A percentile compares a stretch with the other conserved stretches of the same genome.
These are phyloP conservation scores for Chalciporus chontae DNA, from an alignment of 768 basidiomycete genomes.

Conservation along the genomic window DNA sequence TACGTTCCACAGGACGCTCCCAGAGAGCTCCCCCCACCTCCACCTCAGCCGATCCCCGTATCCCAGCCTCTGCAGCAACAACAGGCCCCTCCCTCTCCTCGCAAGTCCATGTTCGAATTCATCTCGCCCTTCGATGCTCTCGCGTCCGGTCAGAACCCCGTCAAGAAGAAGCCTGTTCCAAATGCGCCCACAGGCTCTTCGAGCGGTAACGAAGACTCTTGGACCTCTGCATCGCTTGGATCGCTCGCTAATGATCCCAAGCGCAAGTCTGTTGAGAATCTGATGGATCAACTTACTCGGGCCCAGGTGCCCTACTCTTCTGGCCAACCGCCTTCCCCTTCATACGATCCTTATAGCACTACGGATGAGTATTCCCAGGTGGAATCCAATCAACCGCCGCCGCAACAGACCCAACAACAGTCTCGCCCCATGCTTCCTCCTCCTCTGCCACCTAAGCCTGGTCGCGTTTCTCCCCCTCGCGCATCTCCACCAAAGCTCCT, in stretches of 20 bases:
- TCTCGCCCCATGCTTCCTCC: slow-evolving; percentile 46
- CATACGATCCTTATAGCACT: slow-evolving; percentile 33
- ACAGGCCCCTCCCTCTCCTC: slow-evolving; percentile 57
- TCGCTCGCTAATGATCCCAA: slow-evolving; percentile 47
- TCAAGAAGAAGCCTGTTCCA: slow-evolving; percentile 73
- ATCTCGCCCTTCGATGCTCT: slow-evolving; percentile 83
- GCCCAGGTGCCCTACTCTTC: slow-evolving; percentile 33
- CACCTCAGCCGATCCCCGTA: slow-evolving; percentile 19
- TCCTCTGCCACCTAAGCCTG: slow-evolving; percentile 61
- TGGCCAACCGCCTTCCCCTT: slow-evolving; percentile 36
- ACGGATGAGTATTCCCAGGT: slow-evolving; percentile 47
- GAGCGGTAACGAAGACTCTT: slow-evolving; percentile 56
- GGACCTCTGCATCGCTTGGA: slow-evolving; percentile 37
- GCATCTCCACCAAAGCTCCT: slow-evolving; percentile 64
- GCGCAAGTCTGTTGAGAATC: slow-evolving; percentile 79
- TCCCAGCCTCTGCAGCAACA: slow-evolving; percentile 32
- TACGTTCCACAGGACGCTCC: slow-evolving; percentile 25
- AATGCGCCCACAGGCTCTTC: slow-evolving; percentile 37
- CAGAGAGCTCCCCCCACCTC: slow-evolving; percentile 22
- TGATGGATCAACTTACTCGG: slow-evolving; percentile 69
- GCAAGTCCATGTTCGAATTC: slow-evolving; percentile 83
- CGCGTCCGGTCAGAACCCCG: slow-evolving; percentile 38
- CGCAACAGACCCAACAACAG: slow-evolving; percentile 25
- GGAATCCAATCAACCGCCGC: slow-evolving; percentile 27
- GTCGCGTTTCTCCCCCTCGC: slow-evolving; percentile 50